Evolutionary conservation across 176 grass and related monocot genomes (phyloP), one percentile per base, ranked within the genome.

Genomic region (Zea luxurians): DNA sequence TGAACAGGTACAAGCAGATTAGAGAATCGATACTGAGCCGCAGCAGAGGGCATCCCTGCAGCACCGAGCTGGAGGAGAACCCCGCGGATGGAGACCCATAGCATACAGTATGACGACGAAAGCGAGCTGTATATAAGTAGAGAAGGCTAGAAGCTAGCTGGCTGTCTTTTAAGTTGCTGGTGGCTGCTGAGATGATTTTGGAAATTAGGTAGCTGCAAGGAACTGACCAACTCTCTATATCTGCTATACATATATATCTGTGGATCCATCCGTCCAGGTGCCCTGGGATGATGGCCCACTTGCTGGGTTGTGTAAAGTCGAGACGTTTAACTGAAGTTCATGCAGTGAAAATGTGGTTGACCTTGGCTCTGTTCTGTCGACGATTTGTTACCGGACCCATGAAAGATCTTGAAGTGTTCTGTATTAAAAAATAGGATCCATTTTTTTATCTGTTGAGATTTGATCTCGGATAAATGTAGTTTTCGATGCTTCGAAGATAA

Each of bases 1-100:
- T 97, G 71, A 90, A 83, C 44, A 82, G 12, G 61, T 94, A 90
- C 86, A 82, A 72, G 46, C 76, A 86, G 43, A 70, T 90, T 20
- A 88, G 38, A 86, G 80, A 90, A 67, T 80, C 63, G 1, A 87
- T 97, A 74, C 38, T 90, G 37, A 70, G 13, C 46, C 82, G 79
- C 3, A 74, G 66, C 64, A 85, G 54, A 60, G 21, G 58, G 62
- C 64, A 62, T 44, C 37, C 54, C 15, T n/a, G 6, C 21, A 74
- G 77, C 49, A 38, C 63, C 17, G 7, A 83, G 58, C 13, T 38
- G 13, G 68, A 76, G 59, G 70, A 81, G 53, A 82, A 77, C 78
- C 44, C 80, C 1, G 68, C 59, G 4, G 42, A 72, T 68, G 80
- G 75, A 65, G 76, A 86, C 71, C 71, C 68, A 58, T 92, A 89